A percentile compares a stretch with the other conserved stretches of the same genome.
Evolutionary conservation across 208 protist genomes (phyloP).

Genomic region (Lotmaria passim): DNA sequence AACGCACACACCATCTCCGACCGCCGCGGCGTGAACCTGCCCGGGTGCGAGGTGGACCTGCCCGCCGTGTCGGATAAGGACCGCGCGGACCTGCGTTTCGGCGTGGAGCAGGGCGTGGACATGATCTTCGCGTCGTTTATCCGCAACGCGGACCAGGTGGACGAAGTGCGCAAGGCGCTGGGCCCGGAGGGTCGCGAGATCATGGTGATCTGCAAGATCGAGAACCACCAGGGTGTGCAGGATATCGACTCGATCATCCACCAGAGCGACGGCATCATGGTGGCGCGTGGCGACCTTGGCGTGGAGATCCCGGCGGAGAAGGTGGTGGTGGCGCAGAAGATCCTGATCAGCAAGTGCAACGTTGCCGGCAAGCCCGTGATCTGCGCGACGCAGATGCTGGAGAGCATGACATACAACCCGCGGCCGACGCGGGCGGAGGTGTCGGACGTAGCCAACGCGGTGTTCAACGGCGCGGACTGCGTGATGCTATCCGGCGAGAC

Average conservation of each 20-base stretch:
- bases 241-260: conserved; percentile 99
- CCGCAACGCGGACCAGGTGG: conserved; percentile 93
- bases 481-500: conserved; percentile 99
- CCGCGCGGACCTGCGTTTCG: conserved; percentile 93
- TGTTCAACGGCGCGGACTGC: conserved; percentile 98
- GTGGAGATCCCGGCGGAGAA: conserved; percentile 98
- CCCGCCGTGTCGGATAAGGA: conserved; percentile 94
- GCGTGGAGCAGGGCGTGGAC: conserved; percentile 96
- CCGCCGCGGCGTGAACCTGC: conserved; percentile 90
- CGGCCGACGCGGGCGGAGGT: conserved; percentile 99
- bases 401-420: conserved; percentile 97
- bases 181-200: conserved; percentile 91
- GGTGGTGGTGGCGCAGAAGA: conserved; percentile 98
- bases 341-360: conserved; percentile 99
- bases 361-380: conserved; percentile 98
- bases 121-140: conserved; percentile 99
- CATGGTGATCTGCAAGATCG: conserved; percentile 99
- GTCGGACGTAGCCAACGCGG: conserved; percentile 97
- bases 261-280: conserved; percentile 98
- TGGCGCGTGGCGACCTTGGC: conserved; percentile 98
- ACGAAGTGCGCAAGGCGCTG: conserved; percentile 91
- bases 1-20: conserved; percentile 85
- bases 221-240: conserved; percentile 98
- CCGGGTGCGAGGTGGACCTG: conserved; percentile 86
- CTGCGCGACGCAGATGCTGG: conserved; percentile 99